These are phyloP conservation scores for Euphorbia corollata DNA, from an alignment of 441 rosid genomes.

Conservation along the genomic window DNA sequence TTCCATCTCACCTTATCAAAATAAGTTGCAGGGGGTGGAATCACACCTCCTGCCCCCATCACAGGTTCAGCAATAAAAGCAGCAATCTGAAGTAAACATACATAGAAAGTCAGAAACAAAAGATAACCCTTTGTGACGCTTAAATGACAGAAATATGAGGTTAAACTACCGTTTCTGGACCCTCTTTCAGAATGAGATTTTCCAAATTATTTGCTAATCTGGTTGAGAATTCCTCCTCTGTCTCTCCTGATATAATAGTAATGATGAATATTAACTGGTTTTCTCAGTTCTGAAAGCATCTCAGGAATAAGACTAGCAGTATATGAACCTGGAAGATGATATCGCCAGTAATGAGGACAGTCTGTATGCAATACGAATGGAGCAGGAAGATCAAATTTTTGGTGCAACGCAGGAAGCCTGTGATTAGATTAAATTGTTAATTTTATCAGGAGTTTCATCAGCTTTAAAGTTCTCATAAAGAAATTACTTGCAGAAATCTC, in stretches of 20 bases:
- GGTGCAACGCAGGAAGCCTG: conserved; percentile 87
- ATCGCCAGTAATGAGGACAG: conserved; percentile 99
- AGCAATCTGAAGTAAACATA: conserved; percentile 61
- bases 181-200: conserved; percentile 83
- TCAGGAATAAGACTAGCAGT: background rate
- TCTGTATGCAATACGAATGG: conserved; percentile 90
- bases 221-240: conserved; percentile 90
- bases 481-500: conserved; percentile 14
- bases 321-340: conserved; percentile 69
- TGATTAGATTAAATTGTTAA: conserved; percentile 11
- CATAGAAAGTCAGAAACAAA: conserved; percentile 20
- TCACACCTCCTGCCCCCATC: conserved; percentile 98
- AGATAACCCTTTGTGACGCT: conserved; percentile 8
- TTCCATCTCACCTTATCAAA: conserved; percentile 67
- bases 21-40: conserved; percentile 92
- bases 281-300: conserved; percentile 14
- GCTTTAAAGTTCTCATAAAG: background rate
- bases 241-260: conserved; percentile 51
- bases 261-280: conserved; percentile 6
- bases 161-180: conserved; percentile 78
- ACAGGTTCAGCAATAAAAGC: conserved; percentile 98
- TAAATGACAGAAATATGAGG: background rate
- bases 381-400: conserved; percentile 91
- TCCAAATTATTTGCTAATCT: conserved; percentile 86
- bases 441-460: conserved; percentile 9